These are phyloP conservation scores for Pyricularia sp. DNA, from an alignment of 2,329 filamentous ascomycete genomes.

Conservation along the genomic window DNA sequence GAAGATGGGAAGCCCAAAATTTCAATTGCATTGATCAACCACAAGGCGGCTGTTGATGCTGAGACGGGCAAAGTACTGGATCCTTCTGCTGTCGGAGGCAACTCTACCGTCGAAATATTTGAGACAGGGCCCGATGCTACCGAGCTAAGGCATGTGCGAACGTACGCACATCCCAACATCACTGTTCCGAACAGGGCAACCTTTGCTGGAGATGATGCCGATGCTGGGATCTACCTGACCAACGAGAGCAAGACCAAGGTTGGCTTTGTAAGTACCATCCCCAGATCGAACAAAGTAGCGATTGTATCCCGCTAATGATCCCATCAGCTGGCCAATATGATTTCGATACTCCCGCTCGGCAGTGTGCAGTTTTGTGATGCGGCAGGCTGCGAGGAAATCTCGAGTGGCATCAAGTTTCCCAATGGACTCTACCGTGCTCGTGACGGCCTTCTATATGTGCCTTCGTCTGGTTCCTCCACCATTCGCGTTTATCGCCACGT, in stretches of 20 bases:
- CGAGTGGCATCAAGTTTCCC: constrained; percentile 14
- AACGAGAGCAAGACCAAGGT: constrained; percentile 13
- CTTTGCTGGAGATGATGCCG: constrained; percentile 9
- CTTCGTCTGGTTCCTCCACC: constrained; percentile 12
- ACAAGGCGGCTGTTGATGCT: constrained; percentile 13
- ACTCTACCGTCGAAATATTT: constrained; percentile 12
- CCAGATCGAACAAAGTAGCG: background rate
- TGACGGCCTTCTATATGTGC: constrained; percentile 19
- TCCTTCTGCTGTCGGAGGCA: constrained; percentile 8
- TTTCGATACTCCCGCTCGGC: constrained; percentile 12
- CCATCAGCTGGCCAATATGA: constrained; percentile 9
- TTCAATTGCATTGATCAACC: constrained; percentile 14
- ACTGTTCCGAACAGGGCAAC: constrained; percentile 15
- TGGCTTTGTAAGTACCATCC: constrained; percentile 9
- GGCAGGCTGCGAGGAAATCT: constrained; percentile 10
- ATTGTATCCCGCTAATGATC: background rate
- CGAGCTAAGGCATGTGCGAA: constrained; percentile 13
- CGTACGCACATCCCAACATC: constrained; percentile 10
- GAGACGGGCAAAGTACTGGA: constrained; percentile 10
- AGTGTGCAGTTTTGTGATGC: constrained; percentile 16
- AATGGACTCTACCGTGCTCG: constrained; percentile 17
- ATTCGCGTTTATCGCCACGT: constrained; percentile 10
- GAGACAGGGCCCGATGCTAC: constrained; percentile 5
- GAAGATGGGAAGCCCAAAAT: constrained; percentile 10
- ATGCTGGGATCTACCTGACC: constrained; percentile 12